A percentile compares a stretch with the other conserved stretches of the same genome.
These are phyloP conservation scores for Mycena citricolor DNA, from an alignment of 1,284 basidiomycete genomes.

Conservation along the genomic window DNA sequence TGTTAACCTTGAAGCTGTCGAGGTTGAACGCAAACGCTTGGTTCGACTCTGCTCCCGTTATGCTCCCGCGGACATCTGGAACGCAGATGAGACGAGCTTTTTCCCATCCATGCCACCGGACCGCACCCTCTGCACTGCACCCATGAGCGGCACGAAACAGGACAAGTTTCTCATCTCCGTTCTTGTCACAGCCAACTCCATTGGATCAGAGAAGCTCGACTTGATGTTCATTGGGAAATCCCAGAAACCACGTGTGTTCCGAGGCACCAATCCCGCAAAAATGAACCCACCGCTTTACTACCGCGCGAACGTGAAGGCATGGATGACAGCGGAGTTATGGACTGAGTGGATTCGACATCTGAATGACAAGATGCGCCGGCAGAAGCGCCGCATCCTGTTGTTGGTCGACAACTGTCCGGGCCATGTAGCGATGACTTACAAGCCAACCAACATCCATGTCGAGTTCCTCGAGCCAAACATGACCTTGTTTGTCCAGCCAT, in stretches of 20 bases:
- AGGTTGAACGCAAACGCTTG: conserved; percentile 27
- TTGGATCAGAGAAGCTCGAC: conserved; percentile 30
- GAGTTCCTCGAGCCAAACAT: conserved; percentile 31
- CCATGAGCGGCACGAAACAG: conserved; percentile 32
- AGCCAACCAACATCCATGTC: conserved; percentile 29
- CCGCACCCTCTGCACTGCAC: conserved; percentile 29
- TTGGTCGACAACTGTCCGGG: conserved; percentile 35
- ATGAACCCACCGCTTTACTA: conserved; percentile 24
- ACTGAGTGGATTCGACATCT: conserved; percentile 26
- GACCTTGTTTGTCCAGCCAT: conserved; percentile 31
- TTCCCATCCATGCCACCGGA: conserved; percentile 33
- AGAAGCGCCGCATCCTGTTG: conserved; percentile 30
- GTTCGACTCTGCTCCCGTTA: conserved; percentile 23
- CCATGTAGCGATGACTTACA: too few relatives aligned
- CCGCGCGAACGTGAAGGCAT: conserved; percentile 35
- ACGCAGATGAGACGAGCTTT: conserved; percentile 38
- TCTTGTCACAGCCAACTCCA: conserved; percentile 30
- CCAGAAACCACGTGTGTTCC: conserved; percentile 31
- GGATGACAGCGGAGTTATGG: conserved; percentile 31
- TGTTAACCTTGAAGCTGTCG: conserved; percentile 30
- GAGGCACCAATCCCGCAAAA: conserved; percentile 19
- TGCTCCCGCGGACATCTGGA: conserved; percentile 30
- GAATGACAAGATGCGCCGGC: conserved; percentile 27
- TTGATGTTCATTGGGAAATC: conserved; percentile 36
- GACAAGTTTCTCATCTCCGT: conserved; percentile 33